Base-by-base conservation (phyloP, 345 rosid genomes). In the Salix purpurea region DNA sequence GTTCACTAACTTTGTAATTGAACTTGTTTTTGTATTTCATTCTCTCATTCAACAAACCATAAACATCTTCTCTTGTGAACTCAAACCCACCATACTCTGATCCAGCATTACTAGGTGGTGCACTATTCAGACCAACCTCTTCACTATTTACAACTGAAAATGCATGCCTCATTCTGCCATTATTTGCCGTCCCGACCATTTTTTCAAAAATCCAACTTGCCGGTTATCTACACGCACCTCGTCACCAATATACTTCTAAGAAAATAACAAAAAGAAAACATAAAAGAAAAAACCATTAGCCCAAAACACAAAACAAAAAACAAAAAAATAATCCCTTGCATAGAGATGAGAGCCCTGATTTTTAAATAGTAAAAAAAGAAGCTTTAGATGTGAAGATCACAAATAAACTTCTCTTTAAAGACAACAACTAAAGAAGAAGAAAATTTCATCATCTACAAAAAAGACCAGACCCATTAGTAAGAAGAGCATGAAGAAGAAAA, bases 1-100 rank as follows among this genome's bases (percentile, higher is more conserved):
- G 1, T 10, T 66, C 56, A 77, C 85, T 65, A 39, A 94, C 97
- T 97, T 94, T 94, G 85, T 92, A 92, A 84, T 94, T 92, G 83
- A 84, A 94, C 82, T 86, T 86, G 72, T 72, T 86, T 77, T 83
- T 86, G 76, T 75, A 76, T 68, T 39, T 86, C 81, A 79, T 78
- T 68, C 76, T 86, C 75, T 86, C 88, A 52, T 24, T 75, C 44
- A 86, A 42, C 72, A 86, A 64, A 9, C 85, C 81, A 61, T 83
- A 79, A 61, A 83, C 88, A 72, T 86, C 88, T 37, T 86, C 85
- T 50, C 83, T 78, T 18, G 86, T 78, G 82, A 86, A 86, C 80
- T 86, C 88, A 58, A 86, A 64, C n/a, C 83, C 80, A 7, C 88
- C 86, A 71, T 75, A 86, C 68, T 86, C 88, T 50, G 88, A 83